phyloP scores from a whole-genome alignment of 1,284 basidiomycete species.

The Trametes sp. region DNA sequence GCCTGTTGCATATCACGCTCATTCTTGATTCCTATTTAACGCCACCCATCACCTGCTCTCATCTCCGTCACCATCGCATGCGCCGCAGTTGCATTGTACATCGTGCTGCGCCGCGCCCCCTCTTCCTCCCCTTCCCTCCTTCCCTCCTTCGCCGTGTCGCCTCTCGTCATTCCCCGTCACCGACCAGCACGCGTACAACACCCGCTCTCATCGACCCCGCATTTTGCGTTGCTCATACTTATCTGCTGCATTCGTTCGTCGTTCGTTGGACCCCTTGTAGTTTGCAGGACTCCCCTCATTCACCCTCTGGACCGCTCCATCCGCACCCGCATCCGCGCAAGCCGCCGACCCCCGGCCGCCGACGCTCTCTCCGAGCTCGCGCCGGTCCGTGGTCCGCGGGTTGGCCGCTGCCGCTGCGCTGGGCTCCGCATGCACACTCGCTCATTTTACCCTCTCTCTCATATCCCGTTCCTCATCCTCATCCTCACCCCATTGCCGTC shows the following conservation, averaged over 20 bases:
- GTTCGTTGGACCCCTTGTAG: conserved; percentile 32
- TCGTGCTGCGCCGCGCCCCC: conserved; percentile 17
- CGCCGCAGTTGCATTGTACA: conserved; percentile 22
- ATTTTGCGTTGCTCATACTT: conserved; percentile 24
- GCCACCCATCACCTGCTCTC: conserved; percentile 26
- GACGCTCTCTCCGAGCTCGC: conserved; percentile 16
- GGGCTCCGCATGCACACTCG: conserved; percentile 28
- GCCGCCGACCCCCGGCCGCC: conserved; percentile 5
- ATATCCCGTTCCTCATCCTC: conserved; percentile 9
- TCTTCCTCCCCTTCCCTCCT: conserved; percentile 4
- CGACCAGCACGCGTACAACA: conserved; percentile 15
- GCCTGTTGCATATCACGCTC: conserved; percentile 34
- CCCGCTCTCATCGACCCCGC: conserved; percentile 15
- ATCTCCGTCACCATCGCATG: conserved; percentile 23
- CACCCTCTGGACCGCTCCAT: conserved; percentile 23
- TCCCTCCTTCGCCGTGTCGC: conserved; percentile 17
- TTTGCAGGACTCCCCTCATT: conserved; percentile 23
- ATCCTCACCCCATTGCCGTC: background rate
- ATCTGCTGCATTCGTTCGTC: conserved; percentile 32
- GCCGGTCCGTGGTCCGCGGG: conserved; percentile 9
- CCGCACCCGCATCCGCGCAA: conserved; percentile 18
- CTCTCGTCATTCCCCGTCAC: background rate
- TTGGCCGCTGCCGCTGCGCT: conserved; percentile 19
- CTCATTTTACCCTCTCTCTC: conserved; percentile 20
- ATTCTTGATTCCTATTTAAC: conserved; percentile 38